Evolutionary conservation across 805 yeast genomes (phyloP).

Genomic region (Yamadazyma nakazawae): DNA sequence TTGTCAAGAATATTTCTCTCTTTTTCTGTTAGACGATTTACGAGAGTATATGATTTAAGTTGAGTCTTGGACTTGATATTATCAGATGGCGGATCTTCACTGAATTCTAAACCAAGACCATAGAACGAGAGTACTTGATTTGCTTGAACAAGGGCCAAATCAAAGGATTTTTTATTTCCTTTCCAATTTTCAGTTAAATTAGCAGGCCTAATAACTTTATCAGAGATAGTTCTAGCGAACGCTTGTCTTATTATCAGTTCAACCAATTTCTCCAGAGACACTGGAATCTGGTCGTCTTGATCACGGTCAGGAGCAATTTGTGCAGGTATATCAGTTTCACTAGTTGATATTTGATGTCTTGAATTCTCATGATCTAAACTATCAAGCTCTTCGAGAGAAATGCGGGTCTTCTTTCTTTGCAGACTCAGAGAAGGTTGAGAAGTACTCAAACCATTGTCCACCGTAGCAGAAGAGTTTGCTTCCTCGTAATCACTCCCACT

Average conservation of each 20-base stretch:
- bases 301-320: background rate
- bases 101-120: conserved; percentile 3
- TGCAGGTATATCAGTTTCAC: conserved; percentile 4
- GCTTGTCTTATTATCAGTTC: conserved; percentile 1
- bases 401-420: conserved; percentile 1
- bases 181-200: conserved; percentile 10
- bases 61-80: conserved; percentile 11
- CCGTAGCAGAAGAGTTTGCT: background rate
- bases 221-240: conserved; percentile 1
- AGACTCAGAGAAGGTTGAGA: background rate
- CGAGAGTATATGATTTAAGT: conserved; percentile 12
- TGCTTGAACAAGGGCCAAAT: conserved; percentile 6
- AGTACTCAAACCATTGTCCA: background rate
- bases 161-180: conserved; percentile 13
- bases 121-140: background rate
- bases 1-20: conserved; percentile 24
- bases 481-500: background rate
- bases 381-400: conserved; percentile 3
- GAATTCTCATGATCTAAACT: background rate
- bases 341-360: conserved; percentile 19
- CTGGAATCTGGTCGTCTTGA: background rate
- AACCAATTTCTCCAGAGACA: conserved; percentile 14
- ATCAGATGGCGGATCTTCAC: conserved; percentile 2
- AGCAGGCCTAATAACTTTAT: conserved; percentile 17
- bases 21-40: conserved; percentile 18